Evolutionary conservation across 805 yeast genomes (phyloP), one percentile per base, ranked within the genome.

Genomic region (Sugiyamaella boreocaroliniensis): DNA sequence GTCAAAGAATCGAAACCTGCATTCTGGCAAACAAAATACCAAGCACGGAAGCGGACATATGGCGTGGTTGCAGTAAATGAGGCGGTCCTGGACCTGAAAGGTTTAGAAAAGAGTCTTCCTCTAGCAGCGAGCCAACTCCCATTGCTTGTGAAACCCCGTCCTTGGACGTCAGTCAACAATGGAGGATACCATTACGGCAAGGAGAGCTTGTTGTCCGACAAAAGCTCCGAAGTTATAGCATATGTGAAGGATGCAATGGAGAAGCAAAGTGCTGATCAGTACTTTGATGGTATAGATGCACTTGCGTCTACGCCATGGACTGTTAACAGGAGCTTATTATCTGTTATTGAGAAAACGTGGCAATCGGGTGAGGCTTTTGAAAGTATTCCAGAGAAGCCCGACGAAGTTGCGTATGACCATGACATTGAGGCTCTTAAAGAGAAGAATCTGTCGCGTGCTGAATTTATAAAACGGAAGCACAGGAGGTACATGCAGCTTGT

Each of bases 281-380:
- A 93, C 15, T 85, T 83, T 61, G 78, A 79, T 45, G 98, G 97
- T 5, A 73, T 90, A 51, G 89, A 88, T 64, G 90, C 84, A 12
- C 70, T 90, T 49, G 97, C 97, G 6, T 70, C 76, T 40, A 86
- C 97, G 1, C 77, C 96, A 0, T 92, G 99, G 99, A 85, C 96
- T 0, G 83, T 93, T 29, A 92, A 92, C 65, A 77, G 81, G 47
- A 73, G 71, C 22, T 72, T 93, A 5, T 81, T 88, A 55, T 75
- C 80, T 29, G 77, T 87, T 2, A 76, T 93, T 61, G 79, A 87
- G 1, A 71, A 81, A 53, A 80, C 84, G 53, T 92, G 98, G 98
- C 90, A 90, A 64, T 74, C 83, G 0, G 96, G 95, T 5, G 76
- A 84, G 56, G 75, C 74, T 57, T 80, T 87, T 69, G 67, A 83